Evolutionary conservation across 2,329 filamentous ascomycete species (phyloP).

Genomic region (Sporothrix schenckii): DNA sequence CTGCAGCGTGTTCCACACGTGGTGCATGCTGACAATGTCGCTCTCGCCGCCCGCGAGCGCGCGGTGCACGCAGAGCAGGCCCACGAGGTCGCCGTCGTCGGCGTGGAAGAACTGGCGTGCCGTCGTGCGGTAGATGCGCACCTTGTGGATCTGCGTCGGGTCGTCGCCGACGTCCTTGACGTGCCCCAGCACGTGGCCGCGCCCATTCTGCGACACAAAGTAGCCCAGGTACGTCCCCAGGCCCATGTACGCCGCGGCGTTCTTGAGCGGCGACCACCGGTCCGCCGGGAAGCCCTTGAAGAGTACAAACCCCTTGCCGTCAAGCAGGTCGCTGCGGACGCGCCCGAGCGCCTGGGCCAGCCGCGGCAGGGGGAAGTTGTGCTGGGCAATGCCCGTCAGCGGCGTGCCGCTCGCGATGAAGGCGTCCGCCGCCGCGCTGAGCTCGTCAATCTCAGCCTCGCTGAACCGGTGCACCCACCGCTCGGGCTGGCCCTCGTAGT

Average conservation of each 20-base stretch:
- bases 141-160: slow-evolving; percentile 76
- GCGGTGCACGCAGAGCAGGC: slow-evolving; percentile 76
- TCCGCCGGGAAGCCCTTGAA: slow-evolving; percentile 83
- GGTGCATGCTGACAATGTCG: slow-evolving; percentile 76
- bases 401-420: slow-evolving; percentile 68
- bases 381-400: slow-evolving; percentile 66
- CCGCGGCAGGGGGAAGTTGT: slow-evolving; percentile 51
- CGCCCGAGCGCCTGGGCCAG: slow-evolving; percentile 45
- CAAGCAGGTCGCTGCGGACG: slow-evolving; percentile 55
- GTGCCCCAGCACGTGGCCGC: slow-evolving; percentile 83
- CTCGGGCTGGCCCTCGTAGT: slow-evolving; percentile 65
- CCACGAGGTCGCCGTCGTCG: slow-evolving; percentile 81
- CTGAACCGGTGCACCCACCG: slow-evolving; percentile 74
- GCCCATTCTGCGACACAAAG: slow-evolving; percentile 83
- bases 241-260: slow-evolving; percentile 87
- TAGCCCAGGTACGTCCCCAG: slow-evolving; percentile 83
- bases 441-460: slow-evolving; percentile 66
- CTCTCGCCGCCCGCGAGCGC: slow-evolving; percentile 81
- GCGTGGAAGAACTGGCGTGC: slow-evolving; percentile 84
- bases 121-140: slow-evolving; percentile 88
- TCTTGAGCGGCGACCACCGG: slow-evolving; percentile 77
- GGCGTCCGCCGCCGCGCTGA: slow-evolving; percentile 66
- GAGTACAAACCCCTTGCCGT: slow-evolving; percentile 87
- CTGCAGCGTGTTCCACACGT: slow-evolving; percentile 81
- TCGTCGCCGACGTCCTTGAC: slow-evolving; percentile 89